Percentiles rank a stretch among this genome's conserved stretches.
Evolutionary conservation across 345 rosid genomes (phyloP).

Genomic region (Aquilaria yunnanensis): DNA sequence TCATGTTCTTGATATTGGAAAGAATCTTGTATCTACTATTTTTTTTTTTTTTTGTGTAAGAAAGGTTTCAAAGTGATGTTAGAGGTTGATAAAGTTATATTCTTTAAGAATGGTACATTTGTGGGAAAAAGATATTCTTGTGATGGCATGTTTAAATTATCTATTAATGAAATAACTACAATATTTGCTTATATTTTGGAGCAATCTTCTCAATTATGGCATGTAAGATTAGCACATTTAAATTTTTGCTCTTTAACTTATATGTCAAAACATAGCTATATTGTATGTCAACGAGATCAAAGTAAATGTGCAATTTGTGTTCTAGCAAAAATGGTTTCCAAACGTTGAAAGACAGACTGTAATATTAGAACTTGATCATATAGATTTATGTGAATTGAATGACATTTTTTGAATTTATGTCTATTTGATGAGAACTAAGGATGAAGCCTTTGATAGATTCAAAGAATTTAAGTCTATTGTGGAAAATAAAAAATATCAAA

Average conservation of each 20-base stretch:
- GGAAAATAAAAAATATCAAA: neutral
- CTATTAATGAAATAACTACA: neutral
- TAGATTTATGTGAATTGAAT: conserved; percentile 12
- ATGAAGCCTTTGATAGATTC: neutral
- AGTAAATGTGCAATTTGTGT: neutral
- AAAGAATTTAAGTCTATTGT: neutral
- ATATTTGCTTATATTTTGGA: neutral
- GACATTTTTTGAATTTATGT: neutral
- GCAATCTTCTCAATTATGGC: neutral
- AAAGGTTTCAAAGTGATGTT: neutral
- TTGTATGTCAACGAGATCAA: neutral
- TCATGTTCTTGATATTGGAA: conserved; percentile 1
- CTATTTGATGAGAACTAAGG: neutral
- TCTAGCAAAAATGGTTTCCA: neutral
- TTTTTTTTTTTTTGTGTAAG: neutral
- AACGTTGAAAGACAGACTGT: neutral
- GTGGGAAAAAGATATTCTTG: neutral
- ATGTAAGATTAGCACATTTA: neutral
- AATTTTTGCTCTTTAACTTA: neutral
- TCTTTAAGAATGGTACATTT: neutral
- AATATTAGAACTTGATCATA: conserved; percentile 3
- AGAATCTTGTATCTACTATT: too few relatives aligned
- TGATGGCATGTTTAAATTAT: neutral
- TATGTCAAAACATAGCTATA: neutral
- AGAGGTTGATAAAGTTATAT: neutral